Conservation (phyloP, 139 green algal species). For the Closterium sp. region DNA sequence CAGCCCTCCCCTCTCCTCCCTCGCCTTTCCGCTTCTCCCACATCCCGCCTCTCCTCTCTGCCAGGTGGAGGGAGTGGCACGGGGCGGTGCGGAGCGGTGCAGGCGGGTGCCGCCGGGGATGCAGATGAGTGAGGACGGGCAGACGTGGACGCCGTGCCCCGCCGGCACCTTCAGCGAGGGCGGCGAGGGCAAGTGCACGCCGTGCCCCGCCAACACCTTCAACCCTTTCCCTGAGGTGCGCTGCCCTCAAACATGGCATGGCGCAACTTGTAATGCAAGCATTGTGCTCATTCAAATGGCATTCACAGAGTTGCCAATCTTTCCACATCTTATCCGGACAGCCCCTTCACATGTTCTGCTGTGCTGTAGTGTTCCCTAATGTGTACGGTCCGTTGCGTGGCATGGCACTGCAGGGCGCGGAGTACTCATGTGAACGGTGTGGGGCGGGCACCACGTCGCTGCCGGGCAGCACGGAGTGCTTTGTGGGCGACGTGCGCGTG, state of each 20-base stretch:
- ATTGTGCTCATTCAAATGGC: background rate
- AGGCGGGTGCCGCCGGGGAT: background rate
- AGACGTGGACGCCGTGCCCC: constrained; percentile 13
- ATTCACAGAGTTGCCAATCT: background rate
- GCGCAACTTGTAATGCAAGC: too few species aligned
- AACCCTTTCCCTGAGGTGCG: constrained; percentile 11
- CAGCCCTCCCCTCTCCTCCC: background rate
- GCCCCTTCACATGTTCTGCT: background rate
- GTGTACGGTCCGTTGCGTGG: background rate
- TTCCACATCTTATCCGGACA: background rate
- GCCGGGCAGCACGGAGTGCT: constrained; percentile 10
- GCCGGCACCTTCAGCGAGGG: constrained; percentile 12
- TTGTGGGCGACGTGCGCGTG: constrained; percentile 12
- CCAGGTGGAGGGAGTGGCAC: constrained; percentile 3
- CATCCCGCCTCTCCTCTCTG: too few species aligned
- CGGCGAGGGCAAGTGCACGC: background rate
- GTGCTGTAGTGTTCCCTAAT: background rate
- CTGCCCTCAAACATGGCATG: too few species aligned
- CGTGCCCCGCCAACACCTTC: constrained; percentile 30
- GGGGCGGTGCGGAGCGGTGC: constrained; percentile 1
- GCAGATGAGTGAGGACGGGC: background rate
- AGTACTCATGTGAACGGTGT: background rate
- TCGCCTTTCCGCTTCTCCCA: background rate
- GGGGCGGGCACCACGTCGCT: constrained; percentile 14
- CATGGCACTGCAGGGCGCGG: background rate